A percentile compares a stretch with the other conserved stretches of the same genome.
Conservation (phyloP, 177 flowering plant species). For the Vitis hybrid region DNA sequence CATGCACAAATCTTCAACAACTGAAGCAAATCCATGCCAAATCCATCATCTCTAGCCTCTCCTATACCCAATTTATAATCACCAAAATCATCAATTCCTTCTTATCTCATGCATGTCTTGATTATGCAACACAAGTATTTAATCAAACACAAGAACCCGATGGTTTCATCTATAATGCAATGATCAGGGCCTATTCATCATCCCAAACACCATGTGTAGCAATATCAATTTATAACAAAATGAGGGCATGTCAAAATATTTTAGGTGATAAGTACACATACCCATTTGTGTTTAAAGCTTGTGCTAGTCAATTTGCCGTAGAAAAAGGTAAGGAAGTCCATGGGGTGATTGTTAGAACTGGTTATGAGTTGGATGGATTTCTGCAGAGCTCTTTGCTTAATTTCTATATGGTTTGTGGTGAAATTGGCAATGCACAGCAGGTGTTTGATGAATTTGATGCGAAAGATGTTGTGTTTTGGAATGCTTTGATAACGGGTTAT, state of each 20-base stretch:
- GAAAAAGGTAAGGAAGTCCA: conserved; percentile 18
- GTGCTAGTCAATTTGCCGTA: conserved; percentile 1
- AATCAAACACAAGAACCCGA: conserved; percentile 6
- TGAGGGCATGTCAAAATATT: neutral
- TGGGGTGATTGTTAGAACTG: conserved; percentile 11
- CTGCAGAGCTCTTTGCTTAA: conserved; percentile 12
- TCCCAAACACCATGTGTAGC: conserved; percentile 6
- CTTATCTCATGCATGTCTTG: neutral
- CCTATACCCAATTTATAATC: conserved; percentile 10
- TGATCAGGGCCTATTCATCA: conserved; percentile 10
- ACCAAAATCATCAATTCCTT: conserved; percentile 1
- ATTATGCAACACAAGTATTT: conserved; percentile 7
- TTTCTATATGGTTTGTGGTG: conserved; percentile 13
- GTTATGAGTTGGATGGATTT: conserved; percentile 14
- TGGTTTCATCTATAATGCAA: conserved; percentile 6
- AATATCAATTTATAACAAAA: conserved; percentile 9
- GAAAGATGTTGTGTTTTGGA: conserved; percentile 17
- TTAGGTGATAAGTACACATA: conserved; percentile 12
- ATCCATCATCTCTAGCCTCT: conserved; percentile 9
- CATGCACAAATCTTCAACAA: conserved; percentile 7
- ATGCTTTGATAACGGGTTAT: conserved; percentile 16
- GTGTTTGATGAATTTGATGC: conserved; percentile 11
- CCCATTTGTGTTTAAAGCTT: conserved; percentile 14
- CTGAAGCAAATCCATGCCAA: conserved; percentile 17
- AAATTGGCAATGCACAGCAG: conserved; percentile 7